Base-by-base conservation (phyloP, 1,139 yeast species). In the Zygosaccharomyces pseudobailii region DNA sequence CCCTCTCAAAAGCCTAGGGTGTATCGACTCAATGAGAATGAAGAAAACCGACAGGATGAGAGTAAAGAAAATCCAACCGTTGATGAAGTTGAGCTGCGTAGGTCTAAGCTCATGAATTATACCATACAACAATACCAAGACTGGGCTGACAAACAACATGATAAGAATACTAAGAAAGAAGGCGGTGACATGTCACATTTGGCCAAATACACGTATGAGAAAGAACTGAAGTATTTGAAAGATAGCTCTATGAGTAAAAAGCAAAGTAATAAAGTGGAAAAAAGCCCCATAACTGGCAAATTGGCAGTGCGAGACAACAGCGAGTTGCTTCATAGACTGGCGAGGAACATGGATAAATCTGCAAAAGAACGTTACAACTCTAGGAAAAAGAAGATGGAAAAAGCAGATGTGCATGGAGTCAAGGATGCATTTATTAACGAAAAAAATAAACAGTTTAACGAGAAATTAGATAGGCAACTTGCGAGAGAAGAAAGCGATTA, bases 371-470 rank as follows among this genome's bases (percentile, higher is more conserved):
- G 66, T 19, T 60, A 57, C 41, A 40, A 42, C 53, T 57, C 47
- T 40, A 55, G 47, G 52, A 57, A 47, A 53, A 52, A 51, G 36
- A 57, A 53, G 35, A 43, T 46, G 37, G 53, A 44, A 30, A 45
- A 42, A 25, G 48, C 45, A 6, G 39, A 46, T 10, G 28, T 24
- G 6, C 36, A 30, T 9, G 42, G 45, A 27, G 25, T 33, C n/a
- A 28, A 21, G 4, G 50, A 47, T 9, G 61, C 57, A 2, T 59
- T 45, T 34, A 54, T 88, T 61, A 87, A 85, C 62, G 90, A 84
- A 50, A 84, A 83, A 66, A 88, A 88, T 71, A 78, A 76, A 59
- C 85, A 84, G 59, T 88, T 87, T 67, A 88, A 87, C 66, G 78
- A 76, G 64, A 86, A 86, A 59, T 69, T 88, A 54, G 73, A 80